Base-by-base conservation (phyloP, 2,329 filamentous ascomycete genomes). In the Penicillium sp. region DNA sequence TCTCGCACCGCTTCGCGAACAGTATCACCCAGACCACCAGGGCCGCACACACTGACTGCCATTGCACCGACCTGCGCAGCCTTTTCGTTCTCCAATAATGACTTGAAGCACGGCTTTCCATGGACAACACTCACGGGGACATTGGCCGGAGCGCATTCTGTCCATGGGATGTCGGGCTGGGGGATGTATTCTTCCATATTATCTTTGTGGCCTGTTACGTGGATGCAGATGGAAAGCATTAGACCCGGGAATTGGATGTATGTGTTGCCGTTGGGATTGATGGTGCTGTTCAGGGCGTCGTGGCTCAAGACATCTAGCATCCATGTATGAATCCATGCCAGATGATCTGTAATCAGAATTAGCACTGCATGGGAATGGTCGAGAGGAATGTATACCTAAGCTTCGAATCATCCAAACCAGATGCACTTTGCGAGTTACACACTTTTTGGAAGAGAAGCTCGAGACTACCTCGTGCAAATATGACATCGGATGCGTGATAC, bases 1-100 rank as follows among this genome's bases (percentile, higher is more conserved):
- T 56, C 44, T 7, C 65, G 52, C 13, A 70, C 67, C 3, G 65
- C 62, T 45, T 60, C 51, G 5, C 69, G 54, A n/a, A 71, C 66
- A 49, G 65, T 67, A 46, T 71, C 68, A 6, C 68, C 67, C 46
- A 72, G 54, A 1, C 59, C 56, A 12, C 69, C 68, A 15, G 69
- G 69, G 6, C 67, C 69, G 29, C 68, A 72, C 2, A 72, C 66
- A 54, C 65, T 70, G 6, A 72, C 68, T 4, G 66, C 67, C 58
- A 70, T 59, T 6, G 66, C 66, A 13, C 66, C 66, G 0, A 69
- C 50, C 27, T 69, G 66, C 31, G 57, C 49, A 4, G 53, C 52
- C 42, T 59, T 65, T 42, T 68, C 65, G 4, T 39, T 47, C 7
- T 61, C 60, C 3, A 69, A 13, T 6, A 65, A 43, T 7, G 55